Conservation (phyloP, 148 eudicot species). For the Rhododendron williamsianum region DNA sequence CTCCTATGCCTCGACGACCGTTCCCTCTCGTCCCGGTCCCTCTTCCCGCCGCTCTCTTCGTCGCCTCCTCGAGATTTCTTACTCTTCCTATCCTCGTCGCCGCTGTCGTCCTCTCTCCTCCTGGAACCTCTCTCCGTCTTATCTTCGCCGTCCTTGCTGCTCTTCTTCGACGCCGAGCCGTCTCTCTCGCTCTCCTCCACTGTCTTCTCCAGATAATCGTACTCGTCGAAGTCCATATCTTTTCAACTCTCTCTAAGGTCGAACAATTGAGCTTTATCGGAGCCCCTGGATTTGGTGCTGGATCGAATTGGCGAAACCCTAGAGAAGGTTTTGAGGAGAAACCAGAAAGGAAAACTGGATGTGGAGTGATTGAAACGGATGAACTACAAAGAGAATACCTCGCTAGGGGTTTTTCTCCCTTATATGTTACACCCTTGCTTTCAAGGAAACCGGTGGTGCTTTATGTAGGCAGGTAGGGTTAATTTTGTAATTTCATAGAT, state of each 20-base stretch:
- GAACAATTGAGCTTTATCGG: not conserved
- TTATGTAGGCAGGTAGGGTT: too few species aligned
- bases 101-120: constrained; percentile 33
- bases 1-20: constrained; percentile 24
- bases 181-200: constrained; percentile 45
- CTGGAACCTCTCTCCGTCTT: constrained; percentile 48
- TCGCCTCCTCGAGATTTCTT: constrained; percentile 41
- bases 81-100: constrained; percentile 27
- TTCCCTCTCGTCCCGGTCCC: constrained; percentile 25
- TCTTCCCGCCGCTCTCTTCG: constrained; percentile 24
- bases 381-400: not conserved
- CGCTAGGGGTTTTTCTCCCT: too few species aligned
- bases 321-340: not conserved
- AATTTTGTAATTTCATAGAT: too few species aligned
- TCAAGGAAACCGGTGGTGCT: too few species aligned
- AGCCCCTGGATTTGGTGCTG: not conserved
- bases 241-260: not conserved
- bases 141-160: constrained; percentile 21
- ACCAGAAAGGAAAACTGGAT: not conserved
- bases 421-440: too few species aligned
- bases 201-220: constrained; percentile 82
- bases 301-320: constrained; percentile 7
- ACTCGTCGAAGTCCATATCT: constrained; percentile 89
- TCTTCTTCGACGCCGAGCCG: constrained; percentile 30
- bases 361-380: not conserved